Evolutionary conservation across 1,284 basidiomycete genomes (phyloP).

Genomic region (Rhodotorula glutinis): DNA sequence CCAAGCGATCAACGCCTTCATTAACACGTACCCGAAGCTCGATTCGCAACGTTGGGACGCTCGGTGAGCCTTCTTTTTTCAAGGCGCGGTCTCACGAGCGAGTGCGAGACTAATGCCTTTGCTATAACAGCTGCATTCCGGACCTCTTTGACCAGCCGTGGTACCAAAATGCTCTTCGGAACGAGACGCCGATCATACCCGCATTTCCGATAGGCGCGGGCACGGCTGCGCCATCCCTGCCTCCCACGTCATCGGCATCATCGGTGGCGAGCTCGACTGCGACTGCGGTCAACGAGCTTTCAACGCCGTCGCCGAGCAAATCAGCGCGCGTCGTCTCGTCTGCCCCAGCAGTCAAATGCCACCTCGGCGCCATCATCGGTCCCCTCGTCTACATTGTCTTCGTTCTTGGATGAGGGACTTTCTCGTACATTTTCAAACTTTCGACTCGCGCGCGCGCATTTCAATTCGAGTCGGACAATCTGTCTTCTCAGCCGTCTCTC

Average conservation of each 20-base stretch:
- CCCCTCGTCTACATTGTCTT: too few species aligned
- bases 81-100: not conserved
- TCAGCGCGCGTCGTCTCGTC: too few species aligned
- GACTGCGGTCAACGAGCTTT: too few species aligned
- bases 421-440: too few species aligned
- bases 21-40: slow-evolving; percentile 58
- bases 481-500: too few species aligned
- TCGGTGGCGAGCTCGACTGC: not conserved
- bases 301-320: too few species aligned
- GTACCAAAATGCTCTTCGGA: slow-evolving; percentile 1
- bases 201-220: not conserved
- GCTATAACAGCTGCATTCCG: slow-evolving; percentile 1
- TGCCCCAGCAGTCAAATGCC: too few species aligned
- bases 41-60: slow-evolving; percentile 23
- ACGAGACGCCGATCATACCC: not conserved
- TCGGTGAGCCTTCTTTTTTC: not conserved
- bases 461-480: too few species aligned
- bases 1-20: slow-evolving; percentile 64
- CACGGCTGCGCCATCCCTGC: not conserved
- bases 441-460: too few species aligned
- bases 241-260: not conserved
- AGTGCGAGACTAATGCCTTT: not conserved
- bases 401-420: too few species aligned
- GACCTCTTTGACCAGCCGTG: slow-evolving; percentile 1
- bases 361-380: too few species aligned